Conservation (phyloP, 495 filamentous ascomycete genomes). For the Penicillium waksmanii region DNA sequence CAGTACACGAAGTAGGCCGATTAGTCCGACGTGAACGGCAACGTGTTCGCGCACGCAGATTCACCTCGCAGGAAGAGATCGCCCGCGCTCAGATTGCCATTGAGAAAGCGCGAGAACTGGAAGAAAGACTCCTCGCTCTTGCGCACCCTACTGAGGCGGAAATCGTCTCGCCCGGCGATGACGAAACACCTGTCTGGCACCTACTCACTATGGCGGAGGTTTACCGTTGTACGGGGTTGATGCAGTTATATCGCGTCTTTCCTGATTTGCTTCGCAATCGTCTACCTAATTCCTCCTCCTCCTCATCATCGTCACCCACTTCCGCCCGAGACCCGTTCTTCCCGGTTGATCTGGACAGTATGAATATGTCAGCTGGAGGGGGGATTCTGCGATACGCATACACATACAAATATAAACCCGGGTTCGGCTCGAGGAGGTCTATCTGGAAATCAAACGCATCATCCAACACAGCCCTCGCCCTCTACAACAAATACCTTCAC, state of each 20-base stretch:
- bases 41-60: constrained; percentile 37
- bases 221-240: constrained; percentile 56
- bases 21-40: constrained; percentile 55
- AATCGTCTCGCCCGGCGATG: constrained; percentile 57
- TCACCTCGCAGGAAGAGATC: constrained; percentile 46
- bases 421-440: no score
- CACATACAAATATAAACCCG: background rate
- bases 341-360: constrained; percentile 33
- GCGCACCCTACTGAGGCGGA: constrained; percentile 53
- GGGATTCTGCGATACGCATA: constrained; percentile 21
- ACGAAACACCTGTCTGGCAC: constrained; percentile 59
- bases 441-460: constrained; percentile 6
- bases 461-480: constrained; percentile 10
- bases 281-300: constrained; percentile 33
- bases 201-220: constrained; percentile 61
- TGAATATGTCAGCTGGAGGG: constrained; percentile 26
- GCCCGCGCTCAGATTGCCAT: constrained; percentile 47
- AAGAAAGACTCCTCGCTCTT: constrained; percentile 54
- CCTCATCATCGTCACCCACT: background rate
- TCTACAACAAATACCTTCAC: constrained; percentile 1
- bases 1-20: constrained; percentile 58
- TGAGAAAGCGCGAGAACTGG: constrained; percentile 49
- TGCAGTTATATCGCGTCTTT: constrained; percentile 60
- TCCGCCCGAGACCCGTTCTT: constrained; percentile 32
- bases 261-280: constrained; percentile 53